These are phyloP conservation scores for Curvularia lunata DNA, from an alignment of 2,329 filamentous ascomycete species.

Conservation along the genomic window DNA sequence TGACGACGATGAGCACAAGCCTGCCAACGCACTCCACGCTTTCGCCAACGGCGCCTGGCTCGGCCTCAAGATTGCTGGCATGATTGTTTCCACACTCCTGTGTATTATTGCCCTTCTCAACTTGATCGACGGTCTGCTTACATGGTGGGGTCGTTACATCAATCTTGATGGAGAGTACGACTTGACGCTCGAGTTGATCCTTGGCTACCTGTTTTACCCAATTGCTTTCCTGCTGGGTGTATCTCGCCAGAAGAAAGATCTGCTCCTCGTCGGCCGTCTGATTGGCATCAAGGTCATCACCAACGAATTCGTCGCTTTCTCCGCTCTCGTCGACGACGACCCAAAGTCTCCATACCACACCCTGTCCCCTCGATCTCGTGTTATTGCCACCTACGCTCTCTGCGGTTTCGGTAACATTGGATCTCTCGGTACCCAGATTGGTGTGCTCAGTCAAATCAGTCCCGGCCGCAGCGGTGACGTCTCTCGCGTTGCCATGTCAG, in stretches of 20 bases:
- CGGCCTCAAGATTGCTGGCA: slow-evolving; percentile 83
- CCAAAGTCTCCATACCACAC: slow-evolving; percentile 58
- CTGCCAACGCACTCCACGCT: slow-evolving; percentile 82
- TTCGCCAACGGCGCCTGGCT: slow-evolving; percentile 86
- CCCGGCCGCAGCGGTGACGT: slow-evolving; percentile 77
- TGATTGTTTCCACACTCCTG: slow-evolving; percentile 79
- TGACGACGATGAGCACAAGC: slow-evolving; percentile 75
- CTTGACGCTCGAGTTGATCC: slow-evolving; percentile 76
- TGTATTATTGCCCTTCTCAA: slow-evolving; percentile 81
- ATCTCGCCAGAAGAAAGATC: slow-evolving; percentile 61
- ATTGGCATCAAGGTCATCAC: slow-evolving; percentile 86
- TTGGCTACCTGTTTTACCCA: slow-evolving; percentile 80
- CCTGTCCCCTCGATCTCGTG: slow-evolving; percentile 72
- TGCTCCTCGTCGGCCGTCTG: slow-evolving; percentile 76
- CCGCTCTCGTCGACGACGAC: slow-evolving; percentile 56
- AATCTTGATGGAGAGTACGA: slow-evolving; percentile 70
- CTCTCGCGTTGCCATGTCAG: slow-evolving; percentile 75
- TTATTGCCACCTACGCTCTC: slow-evolving; percentile 86
- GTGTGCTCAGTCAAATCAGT: slow-evolving; percentile 81
- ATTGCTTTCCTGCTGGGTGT: slow-evolving; percentile 83
- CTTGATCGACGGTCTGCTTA: slow-evolving; percentile 76
- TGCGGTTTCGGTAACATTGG: slow-evolving; percentile 81
- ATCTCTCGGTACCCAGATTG: slow-evolving; percentile 87
- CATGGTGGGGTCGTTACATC: slow-evolving; percentile 83
- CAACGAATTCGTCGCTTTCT: slow-evolving; percentile 82